Percentiles rank a stretch among this genome's conserved stretches.
Conservation (phyloP, 257 asterid genomes). For the Rehmannia glutinosa region DNA sequence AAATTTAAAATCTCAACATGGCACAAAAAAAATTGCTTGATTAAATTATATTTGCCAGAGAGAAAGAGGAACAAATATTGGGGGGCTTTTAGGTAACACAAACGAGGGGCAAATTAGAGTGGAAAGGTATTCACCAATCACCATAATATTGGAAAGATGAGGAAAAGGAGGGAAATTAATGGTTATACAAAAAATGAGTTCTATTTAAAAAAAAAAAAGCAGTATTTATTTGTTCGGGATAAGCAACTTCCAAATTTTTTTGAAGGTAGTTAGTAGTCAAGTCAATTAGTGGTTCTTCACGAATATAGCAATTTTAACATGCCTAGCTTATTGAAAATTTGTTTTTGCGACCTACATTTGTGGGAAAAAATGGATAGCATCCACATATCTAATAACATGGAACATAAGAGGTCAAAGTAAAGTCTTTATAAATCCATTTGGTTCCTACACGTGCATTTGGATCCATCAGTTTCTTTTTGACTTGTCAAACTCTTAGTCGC, state of each 20-base stretch:
- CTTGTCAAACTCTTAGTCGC: no score
- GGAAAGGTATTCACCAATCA: conserved; percentile 6
- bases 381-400: no score
- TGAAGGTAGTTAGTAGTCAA: no score
- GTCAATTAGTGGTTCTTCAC: conserved; percentile 10
- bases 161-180: conserved; percentile 14
- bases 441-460: no score
- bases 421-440: no score
- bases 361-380: no score
- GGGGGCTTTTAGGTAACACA: conserved; percentile 31
- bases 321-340: no score
- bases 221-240: not conserved
- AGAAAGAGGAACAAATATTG: conserved; percentile 16
- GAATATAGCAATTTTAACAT: not conserved
- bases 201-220: not conserved
- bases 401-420: no score
- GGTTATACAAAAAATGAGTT: not conserved
- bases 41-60: not conserved
- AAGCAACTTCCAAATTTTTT: no score
- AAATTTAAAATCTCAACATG: no score
- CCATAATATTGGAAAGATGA: conserved; percentile 7
- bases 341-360: no score
- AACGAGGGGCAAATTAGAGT: conserved; percentile 1
- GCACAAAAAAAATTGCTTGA: not conserved
- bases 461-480: no score